A percentile compares a stretch with the other conserved stretches of the same genome.
These are phyloP conservation scores for Casuarina glauca DNA, from an alignment of 306 rosid genomes.

Conservation along the genomic window DNA sequence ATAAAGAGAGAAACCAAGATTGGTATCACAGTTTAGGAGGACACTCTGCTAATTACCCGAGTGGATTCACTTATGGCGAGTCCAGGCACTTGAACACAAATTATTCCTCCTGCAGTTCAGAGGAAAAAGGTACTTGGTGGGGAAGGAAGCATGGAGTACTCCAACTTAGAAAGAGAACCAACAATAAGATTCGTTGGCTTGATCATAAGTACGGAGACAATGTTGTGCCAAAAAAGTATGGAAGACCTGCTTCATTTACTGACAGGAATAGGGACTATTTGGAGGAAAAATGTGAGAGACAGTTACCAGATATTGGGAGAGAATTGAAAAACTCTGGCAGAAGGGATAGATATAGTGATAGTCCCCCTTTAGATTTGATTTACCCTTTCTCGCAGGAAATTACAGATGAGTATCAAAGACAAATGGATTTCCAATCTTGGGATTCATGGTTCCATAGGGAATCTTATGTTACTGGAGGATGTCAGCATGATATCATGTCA, in stretches of 20 bases:
- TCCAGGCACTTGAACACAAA: conserved; percentile 41
- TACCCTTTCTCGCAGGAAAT: conserved; percentile 32
- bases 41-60: conserved; percentile 29
- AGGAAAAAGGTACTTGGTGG: conserved; percentile 34
- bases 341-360: conserved; percentile 37
- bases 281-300: conserved; percentile 29
- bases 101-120: conserved; percentile 29
- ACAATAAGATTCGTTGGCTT: conserved; percentile 25
- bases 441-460: conserved; percentile 30
- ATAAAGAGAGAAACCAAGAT: conserved; percentile 35
- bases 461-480: conserved; percentile 18
- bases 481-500: conserved; percentile 27
- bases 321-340: conserved; percentile 31
- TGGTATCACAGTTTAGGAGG: conserved; percentile 32
- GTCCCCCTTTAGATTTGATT: conserved; percentile 30
- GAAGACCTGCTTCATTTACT: conserved; percentile 29
- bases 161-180: conserved; percentile 33
- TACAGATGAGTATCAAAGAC: conserved; percentile 43
- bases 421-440: conserved; percentile 19
- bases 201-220: conserved; percentile 37
- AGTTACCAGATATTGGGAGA: conserved; percentile 32
- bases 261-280: conserved; percentile 31
- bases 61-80: conserved; percentile 37
- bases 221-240: conserved; percentile 29
- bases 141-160: conserved; percentile 32